Percentiles rank a stretch among this genome's conserved stretches.
Evolutionary conservation across 345 rosid species (phyloP).

Genomic region (Citrus hindsii): DNA sequence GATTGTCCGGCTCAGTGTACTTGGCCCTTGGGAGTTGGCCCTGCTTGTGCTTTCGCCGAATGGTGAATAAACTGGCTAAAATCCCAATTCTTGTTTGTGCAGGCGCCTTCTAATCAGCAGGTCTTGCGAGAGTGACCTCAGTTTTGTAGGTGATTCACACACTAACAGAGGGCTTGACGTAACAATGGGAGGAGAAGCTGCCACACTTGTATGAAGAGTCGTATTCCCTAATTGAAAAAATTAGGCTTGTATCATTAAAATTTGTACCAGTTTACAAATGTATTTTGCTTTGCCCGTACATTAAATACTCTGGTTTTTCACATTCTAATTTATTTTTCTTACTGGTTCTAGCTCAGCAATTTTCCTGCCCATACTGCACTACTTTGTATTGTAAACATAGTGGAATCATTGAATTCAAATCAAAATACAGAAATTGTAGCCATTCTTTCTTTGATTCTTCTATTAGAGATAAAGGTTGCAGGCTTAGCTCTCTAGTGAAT

Average conservation of each 20-base stretch:
- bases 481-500: background rate
- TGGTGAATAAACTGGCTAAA: conserved; percentile 15
- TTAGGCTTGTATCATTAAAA: conserved; percentile 15
- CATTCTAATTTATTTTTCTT: background rate
- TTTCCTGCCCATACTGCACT: background rate
- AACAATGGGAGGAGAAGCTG: conserved; percentile 10
- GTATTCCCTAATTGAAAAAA: background rate
- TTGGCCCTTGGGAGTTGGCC: conserved; percentile 17
- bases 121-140: conserved; percentile 22
- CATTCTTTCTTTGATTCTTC: background rate
- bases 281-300: conserved; percentile 1
- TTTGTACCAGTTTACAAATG: conserved; percentile 14
- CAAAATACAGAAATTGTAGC: background rate
- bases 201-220: conserved; percentile 22
- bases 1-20: conserved; percentile 18
- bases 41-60: conserved; percentile 48
- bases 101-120: conserved; percentile 7
- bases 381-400: background rate
- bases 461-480: background rate
- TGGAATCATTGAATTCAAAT: background rate
- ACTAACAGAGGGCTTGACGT: conserved; percentile 6
- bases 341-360: background rate
- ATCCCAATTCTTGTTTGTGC: background rate
- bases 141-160: conserved; percentile 28
- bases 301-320: background rate